phyloP scores from a whole-genome alignment of 2,329 filamentous ascomycete genomes.

The Neocucurbitaria cava region DNA sequence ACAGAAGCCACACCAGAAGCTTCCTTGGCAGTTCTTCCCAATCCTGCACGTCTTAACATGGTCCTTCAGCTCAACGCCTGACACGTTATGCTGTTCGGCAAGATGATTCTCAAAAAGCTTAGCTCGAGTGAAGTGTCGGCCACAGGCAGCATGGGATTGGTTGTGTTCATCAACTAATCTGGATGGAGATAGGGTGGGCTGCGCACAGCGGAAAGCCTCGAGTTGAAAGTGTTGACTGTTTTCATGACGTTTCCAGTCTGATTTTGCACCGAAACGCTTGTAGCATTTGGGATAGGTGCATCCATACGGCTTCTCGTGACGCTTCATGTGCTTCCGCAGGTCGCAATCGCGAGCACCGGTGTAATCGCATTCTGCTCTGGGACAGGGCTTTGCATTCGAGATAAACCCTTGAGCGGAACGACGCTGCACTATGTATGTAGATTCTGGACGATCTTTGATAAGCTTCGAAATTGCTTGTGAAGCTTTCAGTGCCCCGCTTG shows the following conservation, averaged over 20 bases:
- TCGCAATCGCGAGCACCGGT: conserved; percentile 48
- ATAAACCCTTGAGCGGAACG: conserved; percentile 17
- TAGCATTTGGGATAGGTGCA: conserved; percentile 76
- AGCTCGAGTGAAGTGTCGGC: conserved; percentile 63
- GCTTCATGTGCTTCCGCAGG: conserved; percentile 76
- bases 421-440: conserved; percentile 14
- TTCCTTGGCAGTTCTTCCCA: conserved; percentile 67
- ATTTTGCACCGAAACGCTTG: conserved; percentile 87
- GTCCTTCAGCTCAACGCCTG: conserved; percentile 39
- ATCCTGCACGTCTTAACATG: conserved; percentile 65
- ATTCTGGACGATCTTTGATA: conserved; percentile 27
- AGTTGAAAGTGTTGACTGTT: conserved; percentile 76
- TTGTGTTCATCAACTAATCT: conserved; percentile 61
- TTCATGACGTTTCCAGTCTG: conserved; percentile 93
- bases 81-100: conserved; percentile 54
- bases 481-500: conserved; percentile 28
- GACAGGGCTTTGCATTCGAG: conserved; percentile 24
- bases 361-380: conserved; percentile 20
- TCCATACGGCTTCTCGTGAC: conserved; percentile 80
- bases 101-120: conserved; percentile 71
- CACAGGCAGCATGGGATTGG: conserved; percentile 57
- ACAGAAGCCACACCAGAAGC: conserved; percentile 93
- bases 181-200: not conserved
- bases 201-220: conserved; percentile 75
- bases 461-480: conserved; percentile 35